A percentile compares a stretch with the other conserved stretches of the same genome.
phyloP scores from a whole-genome alignment of 352 stramenopile genomes.

The Phytophthora syringae region DNA sequence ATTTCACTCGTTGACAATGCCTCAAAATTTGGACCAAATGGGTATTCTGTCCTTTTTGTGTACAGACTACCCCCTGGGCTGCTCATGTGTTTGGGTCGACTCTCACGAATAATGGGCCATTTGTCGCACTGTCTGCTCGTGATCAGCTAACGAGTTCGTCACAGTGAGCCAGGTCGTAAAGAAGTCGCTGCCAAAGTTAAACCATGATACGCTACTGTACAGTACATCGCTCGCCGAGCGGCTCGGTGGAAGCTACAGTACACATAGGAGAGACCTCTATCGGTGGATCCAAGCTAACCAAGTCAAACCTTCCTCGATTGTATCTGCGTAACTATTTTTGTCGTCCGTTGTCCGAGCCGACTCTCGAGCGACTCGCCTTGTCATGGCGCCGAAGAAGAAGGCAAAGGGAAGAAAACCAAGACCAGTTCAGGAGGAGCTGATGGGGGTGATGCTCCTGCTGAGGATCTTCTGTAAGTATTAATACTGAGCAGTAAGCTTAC shows the following conservation, averaged over 20 bases:
- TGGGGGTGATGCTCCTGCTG: slow-evolving; percentile 13
- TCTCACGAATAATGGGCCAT: neutral
- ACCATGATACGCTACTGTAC: no score
- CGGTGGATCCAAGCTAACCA: no score
- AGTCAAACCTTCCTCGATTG: no score
- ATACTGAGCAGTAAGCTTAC: no score
- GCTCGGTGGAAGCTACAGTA: no score
- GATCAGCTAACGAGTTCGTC: neutral
- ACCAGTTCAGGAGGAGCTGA: slow-evolving; percentile 18
- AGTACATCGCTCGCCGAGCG: neutral
- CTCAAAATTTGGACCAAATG: no score
- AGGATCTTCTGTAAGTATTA: slow-evolving; percentile 22
- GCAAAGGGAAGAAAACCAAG: slow-evolving; percentile 35
- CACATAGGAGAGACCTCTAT: no score
- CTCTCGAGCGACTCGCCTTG: neutral
- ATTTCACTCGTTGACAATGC: no score
- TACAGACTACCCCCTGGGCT: no score
- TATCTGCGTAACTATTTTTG: slow-evolving; percentile 29
- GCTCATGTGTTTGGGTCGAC: no score
- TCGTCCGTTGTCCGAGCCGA: slow-evolving; percentile 9
- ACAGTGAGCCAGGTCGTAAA: neutral
- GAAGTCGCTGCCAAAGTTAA: no score
- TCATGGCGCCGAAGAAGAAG: slow-evolving; percentile 58
- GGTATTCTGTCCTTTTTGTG: no score
- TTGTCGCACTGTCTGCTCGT: slow-evolving; percentile 1